These are phyloP conservation scores for Ganoderma meredithae DNA, from an alignment of 1,284 basidiomycete species.

Conservation along the genomic window DNA sequence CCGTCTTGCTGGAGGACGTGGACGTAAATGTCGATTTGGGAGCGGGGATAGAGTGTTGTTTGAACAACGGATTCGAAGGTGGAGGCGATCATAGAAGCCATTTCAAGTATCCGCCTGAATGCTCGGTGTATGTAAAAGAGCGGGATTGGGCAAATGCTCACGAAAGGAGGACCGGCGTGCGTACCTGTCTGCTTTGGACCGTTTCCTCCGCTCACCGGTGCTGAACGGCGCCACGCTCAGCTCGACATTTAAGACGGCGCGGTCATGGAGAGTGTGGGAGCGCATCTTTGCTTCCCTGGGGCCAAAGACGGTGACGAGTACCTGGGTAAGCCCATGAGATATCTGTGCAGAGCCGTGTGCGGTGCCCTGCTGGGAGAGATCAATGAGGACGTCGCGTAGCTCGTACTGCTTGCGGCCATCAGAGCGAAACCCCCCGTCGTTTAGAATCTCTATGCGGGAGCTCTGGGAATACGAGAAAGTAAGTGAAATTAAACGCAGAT, in stretches of 20 bases:
- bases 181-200: slow-evolving; percentile 88
- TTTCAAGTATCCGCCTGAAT: slow-evolving; percentile 85
- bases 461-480: slow-evolving; percentile 48
- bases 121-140: slow-evolving; percentile 21
- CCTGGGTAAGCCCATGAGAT: slow-evolving; percentile 90
- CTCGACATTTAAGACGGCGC: slow-evolving; percentile 87
- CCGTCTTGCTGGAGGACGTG: slow-evolving; percentile 96
- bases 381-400: slow-evolving; percentile 83
- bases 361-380: slow-evolving; percentile 77
- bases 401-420: slow-evolving; percentile 93
- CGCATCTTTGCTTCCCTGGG: slow-evolving; percentile 87
- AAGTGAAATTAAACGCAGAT: background rate
- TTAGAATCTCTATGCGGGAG: slow-evolving; percentile 88
- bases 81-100: slow-evolving; percentile 87
- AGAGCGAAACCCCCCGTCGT: slow-evolving; percentile 88
- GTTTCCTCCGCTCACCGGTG: slow-evolving; percentile 78
- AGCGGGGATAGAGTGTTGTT: slow-evolving; percentile 90
- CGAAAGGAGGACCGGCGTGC: slow-evolving; percentile 41
- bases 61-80: slow-evolving; percentile 97
- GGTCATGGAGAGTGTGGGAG: slow-evolving; percentile 80
- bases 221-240: slow-evolving; percentile 89
- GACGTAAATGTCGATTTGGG: slow-evolving; percentile 93
- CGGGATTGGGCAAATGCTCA: background rate
- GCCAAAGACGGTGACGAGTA: slow-evolving; percentile 88
- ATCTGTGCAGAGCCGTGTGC: slow-evolving; percentile 89